Evolutionary conservation across 352 stramenopile species (phyloP).

Genomic region (Phytophthora podocarpi): DNA sequence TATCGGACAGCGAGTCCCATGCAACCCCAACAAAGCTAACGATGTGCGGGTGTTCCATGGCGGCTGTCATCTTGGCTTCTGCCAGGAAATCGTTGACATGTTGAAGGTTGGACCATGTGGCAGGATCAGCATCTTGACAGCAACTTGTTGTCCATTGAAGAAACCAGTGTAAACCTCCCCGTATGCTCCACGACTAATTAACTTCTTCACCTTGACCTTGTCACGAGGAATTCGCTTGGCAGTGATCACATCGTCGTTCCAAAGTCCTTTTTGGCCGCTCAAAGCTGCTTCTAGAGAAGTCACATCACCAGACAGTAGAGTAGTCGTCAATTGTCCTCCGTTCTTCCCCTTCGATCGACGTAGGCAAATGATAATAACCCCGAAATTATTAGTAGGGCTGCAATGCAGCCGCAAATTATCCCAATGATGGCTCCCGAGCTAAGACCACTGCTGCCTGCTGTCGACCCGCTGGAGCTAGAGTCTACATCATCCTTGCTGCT

Average conservation of each 20-base stretch:
- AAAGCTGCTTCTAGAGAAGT: constrained; percentile 6
- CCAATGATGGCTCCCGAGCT: constrained; percentile 1
- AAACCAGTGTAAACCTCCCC: constrained; percentile 48
- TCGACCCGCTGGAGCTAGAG: too few relatives aligned
- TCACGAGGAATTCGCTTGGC: constrained; percentile 36
- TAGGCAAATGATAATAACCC: neutral
- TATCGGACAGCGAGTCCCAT: constrained; percentile 55
- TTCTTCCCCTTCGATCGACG: neutral
- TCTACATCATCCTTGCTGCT: neutral
- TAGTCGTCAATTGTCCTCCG: constrained; percentile 1
- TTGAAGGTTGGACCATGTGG: constrained; percentile 28
- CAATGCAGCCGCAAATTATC: constrained; percentile 4
- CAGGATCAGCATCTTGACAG: constrained; percentile 49
- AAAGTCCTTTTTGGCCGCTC: constrained; percentile 21
- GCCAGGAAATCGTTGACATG: constrained; percentile 52
- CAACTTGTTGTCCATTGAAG: constrained; percentile 41
- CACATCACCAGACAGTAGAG: constrained; percentile 2
- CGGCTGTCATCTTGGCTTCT: constrained; percentile 53
- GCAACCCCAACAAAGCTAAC: constrained; percentile 53
- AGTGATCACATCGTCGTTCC: constrained; percentile 43
- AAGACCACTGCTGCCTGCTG: neutral
- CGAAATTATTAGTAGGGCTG: neutral
- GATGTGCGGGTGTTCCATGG: constrained; percentile 57
- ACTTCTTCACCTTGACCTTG: constrained; percentile 21
- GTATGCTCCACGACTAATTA: constrained; percentile 47